A percentile compares a stretch with the other conserved stretches of the same genome.
Conservation (phyloP, 2,329 filamentous ascomycete species). For the Fusarium torreyae region DNA sequence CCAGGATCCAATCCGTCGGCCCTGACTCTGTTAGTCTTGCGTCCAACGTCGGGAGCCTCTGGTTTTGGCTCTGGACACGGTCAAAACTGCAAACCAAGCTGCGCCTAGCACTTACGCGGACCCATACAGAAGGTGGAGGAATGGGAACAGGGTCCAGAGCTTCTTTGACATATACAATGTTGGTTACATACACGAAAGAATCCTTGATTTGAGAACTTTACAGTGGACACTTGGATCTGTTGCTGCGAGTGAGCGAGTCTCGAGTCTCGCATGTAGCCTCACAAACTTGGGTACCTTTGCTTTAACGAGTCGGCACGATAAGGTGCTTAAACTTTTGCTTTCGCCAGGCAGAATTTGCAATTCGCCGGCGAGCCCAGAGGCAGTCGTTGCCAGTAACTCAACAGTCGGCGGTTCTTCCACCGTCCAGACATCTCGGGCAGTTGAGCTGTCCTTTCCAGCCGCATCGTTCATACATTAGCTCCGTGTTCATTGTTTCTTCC, state of each 20-base stretch:
- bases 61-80: slow-evolving; percentile 10
- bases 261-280: neutral
- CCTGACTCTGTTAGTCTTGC: slow-evolving; percentile 4
- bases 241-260: neutral
- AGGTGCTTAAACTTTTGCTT: slow-evolving; percentile 29
- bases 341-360: slow-evolving; percentile 19
- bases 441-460: slow-evolving; percentile 9
- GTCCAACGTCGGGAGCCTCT: slow-evolving; percentile 2
- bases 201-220: neutral
- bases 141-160: slow-evolving; percentile 22
- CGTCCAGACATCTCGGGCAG: slow-evolving; percentile 15
- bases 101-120: slow-evolving; percentile 5
- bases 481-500: slow-evolving; percentile 5
- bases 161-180: slow-evolving; percentile 12
- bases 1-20: slow-evolving; percentile 18
- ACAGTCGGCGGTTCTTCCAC: slow-evolving; percentile 8
- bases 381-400: slow-evolving; percentile 24
- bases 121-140: slow-evolving; percentile 8
- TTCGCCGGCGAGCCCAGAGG: slow-evolving; percentile 10
- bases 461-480: slow-evolving; percentile 3
- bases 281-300: slow-evolving; percentile 3
- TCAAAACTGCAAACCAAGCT: slow-evolving; percentile 17
- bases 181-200: slow-evolving; percentile 12
- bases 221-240: neutral
- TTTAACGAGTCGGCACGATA: slow-evolving; percentile 28